These are phyloP conservation scores for Suhomyces wounanorum DNA, from an alignment of 1,139 yeast genomes.

Conservation along the genomic window DNA sequence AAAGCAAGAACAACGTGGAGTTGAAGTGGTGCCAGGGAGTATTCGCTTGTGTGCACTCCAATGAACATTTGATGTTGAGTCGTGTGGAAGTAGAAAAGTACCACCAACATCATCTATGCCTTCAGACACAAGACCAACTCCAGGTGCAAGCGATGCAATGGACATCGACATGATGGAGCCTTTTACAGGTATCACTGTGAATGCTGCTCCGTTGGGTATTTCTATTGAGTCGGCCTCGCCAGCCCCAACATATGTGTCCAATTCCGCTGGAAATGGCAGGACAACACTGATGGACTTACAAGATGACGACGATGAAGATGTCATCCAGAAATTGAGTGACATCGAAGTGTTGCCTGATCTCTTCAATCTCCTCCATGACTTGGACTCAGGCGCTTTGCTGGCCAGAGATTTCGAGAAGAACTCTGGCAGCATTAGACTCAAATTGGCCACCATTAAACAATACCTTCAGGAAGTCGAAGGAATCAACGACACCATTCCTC, in stretches of 20 bases:
- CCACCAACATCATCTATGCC: background rate
- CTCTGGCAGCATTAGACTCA: conserved; percentile 44
- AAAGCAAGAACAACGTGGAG: background rate
- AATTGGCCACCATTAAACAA: conserved; percentile 34
- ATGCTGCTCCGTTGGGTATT: background rate
- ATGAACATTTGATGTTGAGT: background rate
- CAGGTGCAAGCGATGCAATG: conserved; percentile 9
- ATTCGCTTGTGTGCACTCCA: background rate
- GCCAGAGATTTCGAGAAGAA: conserved; percentile 49
- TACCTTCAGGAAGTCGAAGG: conserved; percentile 41
- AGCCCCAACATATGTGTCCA: background rate
- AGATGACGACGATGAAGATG: conserved; percentile 19
- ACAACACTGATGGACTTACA: background rate
- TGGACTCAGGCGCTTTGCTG: conserved; percentile 39
- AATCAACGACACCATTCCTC: conserved; percentile 39
- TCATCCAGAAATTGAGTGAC: conserved; percentile 30
- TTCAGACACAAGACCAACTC: background rate
- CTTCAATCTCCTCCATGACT: conserved; percentile 37
- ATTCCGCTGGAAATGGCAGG: background rate
- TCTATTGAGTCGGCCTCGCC: background rate
- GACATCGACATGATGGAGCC: conserved; percentile 5
- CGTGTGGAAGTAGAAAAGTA: background rate
- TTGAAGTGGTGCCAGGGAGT: background rate
- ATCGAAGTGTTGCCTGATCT: conserved; percentile 44
- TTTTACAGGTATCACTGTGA: background rate